phyloP scores from a whole-genome alignment of 2,329 filamentous ascomycete species.

The Penicillium sp. region DNA sequence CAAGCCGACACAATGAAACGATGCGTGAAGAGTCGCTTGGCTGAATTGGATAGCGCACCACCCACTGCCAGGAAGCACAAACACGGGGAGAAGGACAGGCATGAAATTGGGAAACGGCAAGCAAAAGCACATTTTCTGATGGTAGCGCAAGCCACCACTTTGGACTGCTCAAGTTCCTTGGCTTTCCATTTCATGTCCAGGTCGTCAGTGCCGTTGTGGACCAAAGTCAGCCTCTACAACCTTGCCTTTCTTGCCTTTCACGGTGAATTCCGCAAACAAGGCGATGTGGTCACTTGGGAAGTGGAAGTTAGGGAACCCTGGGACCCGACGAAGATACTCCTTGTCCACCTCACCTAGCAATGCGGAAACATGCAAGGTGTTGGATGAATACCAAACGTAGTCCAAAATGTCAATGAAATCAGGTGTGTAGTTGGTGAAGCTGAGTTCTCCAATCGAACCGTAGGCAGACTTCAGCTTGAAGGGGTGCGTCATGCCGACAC shows the following conservation, averaged over 20 bases:
- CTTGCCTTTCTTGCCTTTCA: constrained; percentile 82
- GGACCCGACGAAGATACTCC: constrained; percentile 76
- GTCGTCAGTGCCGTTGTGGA: constrained; percentile 38
- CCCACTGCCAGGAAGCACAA: constrained; percentile 27
- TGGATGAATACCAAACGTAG: constrained; percentile 97
- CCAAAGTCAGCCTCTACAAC: constrained; percentile 59
- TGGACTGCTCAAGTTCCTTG: too few relatives aligned
- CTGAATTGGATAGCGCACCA: constrained; percentile 18
- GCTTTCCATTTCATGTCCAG: constrained; percentile 7
- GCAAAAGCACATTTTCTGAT: neutral
- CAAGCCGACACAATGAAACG: constrained; percentile 16
- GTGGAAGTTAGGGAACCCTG: constrained; percentile 89
- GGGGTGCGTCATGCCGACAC: constrained; percentile 86
- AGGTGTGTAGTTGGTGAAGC: constrained; percentile 95
- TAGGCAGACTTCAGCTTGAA: constrained; percentile 93
- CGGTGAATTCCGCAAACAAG: constrained; percentile 79
- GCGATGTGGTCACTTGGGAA: constrained; percentile 91
- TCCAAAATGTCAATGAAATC: constrained; percentile 90
- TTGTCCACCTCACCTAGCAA: constrained; percentile 81
- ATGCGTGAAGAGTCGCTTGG: constrained; percentile 18
- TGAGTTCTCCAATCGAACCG: constrained; percentile 72
- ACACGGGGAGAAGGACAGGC: constrained; percentile 16
- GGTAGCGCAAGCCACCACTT: too few relatives aligned
- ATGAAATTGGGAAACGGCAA: neutral
- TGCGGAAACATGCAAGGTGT: constrained; percentile 74